Evolutionary conservation across 2,329 filamentous ascomycete genomes (phyloP).

Genomic region (Tolypocladium inflatum): DNA sequence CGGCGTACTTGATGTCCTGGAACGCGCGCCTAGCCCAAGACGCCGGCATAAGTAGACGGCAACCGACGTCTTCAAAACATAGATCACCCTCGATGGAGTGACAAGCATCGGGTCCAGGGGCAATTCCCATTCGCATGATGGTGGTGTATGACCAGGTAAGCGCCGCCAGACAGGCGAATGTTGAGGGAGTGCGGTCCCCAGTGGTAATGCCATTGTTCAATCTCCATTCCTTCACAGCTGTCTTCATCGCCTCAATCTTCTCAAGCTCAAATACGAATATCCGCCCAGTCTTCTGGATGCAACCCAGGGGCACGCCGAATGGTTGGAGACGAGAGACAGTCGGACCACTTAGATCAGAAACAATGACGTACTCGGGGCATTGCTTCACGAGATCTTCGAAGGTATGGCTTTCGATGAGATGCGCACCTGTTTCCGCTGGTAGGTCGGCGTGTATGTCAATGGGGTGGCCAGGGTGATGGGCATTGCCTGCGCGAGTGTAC

Average conservation of each 20-base stretch:
- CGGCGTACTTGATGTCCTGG: constrained; percentile 21
- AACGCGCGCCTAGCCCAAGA: constrained; percentile 31
- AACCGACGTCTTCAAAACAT: background rate
- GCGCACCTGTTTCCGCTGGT: constrained; percentile 11
- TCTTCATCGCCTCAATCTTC: constrained; percentile 21
- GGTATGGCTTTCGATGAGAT: constrained; percentile 7
- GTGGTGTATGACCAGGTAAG: constrained; percentile 30
- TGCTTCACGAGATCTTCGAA: constrained; percentile 16
- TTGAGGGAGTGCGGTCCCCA: constrained; percentile 12
- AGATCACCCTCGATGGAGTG: background rate
- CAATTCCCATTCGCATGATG: constrained; percentile 15
- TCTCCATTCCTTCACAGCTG: constrained; percentile 8
- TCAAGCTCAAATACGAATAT: constrained; percentile 29
- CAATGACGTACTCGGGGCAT: constrained; percentile 28
- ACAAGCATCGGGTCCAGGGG: constrained; percentile 1
- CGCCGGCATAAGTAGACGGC: constrained; percentile 28
- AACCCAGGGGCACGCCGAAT: constrained; percentile 16
- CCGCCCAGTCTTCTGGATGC: constrained; percentile 26
- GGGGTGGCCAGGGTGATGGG: background rate
- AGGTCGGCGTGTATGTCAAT: constrained; percentile 4
- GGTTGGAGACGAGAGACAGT: constrained; percentile 11
- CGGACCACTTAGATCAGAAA: constrained; percentile 23
- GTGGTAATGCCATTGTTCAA: background rate
- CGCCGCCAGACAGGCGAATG: constrained; percentile 28
- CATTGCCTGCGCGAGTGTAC: constrained; percentile 7